Evolutionary conservation across 2,329 filamentous ascomycete genomes (phyloP), one percentile per base, ranked within the genome.

Genomic region (Albophoma yamanashiensis): DNA sequence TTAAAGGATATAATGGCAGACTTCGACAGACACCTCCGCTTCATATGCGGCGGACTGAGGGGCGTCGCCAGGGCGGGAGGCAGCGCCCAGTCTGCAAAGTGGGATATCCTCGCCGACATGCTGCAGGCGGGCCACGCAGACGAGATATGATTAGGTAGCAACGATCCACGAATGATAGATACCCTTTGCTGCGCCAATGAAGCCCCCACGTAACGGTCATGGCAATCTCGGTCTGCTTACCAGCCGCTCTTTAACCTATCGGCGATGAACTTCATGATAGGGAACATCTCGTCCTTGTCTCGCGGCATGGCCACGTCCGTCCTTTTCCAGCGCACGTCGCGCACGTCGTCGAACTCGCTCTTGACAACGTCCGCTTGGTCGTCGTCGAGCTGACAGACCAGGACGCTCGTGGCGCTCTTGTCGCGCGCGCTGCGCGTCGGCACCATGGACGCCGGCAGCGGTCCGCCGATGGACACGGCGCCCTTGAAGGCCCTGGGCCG

Each of bases 211-310:
- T 8, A 7, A 20, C 7, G 40, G 17, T 40, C 39, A 17, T 15
- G 15, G 38, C 15, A 14, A 17, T 39, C 39, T 42, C 3, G 11
- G 12, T 57, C 53, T 63, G 12, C 58, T 52, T 63, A 64, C 60
- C 65, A 68, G 22, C 65, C 69, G 58, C 61, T 65, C 38, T 59
- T 68, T 22, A 94, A 72, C 67, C 87, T 81, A 57, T 87, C 81
- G 0, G 87, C 87, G 67, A 92, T 82, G 67, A 88, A 97, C 68
- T 88, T 84, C 91, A 97, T 97, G 62, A 97, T 82, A 0, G 92
- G 92, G 67, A 92, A 70, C 82, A 95, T 92, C 79, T 97, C 92
- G 14, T 95, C 91, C 58, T 88, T 80, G 70, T 81, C 88, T 55
- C 79, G 78, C n/a, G 92, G 91, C 92, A 97, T 96, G 1, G 82